Evolutionary conservation across 2,329 filamentous ascomycete genomes (phyloP), one percentile per base, ranked within the genome.

Genomic region (Nemania diffusa): DNA sequence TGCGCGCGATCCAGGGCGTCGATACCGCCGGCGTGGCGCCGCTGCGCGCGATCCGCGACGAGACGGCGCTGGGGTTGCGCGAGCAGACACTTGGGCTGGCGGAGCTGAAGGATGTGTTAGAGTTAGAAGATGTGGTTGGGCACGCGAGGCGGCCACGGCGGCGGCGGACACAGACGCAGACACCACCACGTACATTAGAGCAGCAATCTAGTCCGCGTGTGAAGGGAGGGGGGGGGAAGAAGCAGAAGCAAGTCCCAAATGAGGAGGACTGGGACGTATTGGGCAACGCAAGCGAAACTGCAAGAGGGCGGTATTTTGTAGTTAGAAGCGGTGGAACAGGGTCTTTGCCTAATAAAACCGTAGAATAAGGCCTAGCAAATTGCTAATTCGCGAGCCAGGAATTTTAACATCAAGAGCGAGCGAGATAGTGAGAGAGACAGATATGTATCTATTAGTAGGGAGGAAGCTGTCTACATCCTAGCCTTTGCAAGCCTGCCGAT

Each of bases 1-100:
- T 98, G n/a, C 90, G 88, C 68, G 88, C 93, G 69, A 90, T 98
- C 22, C 94, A 97, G 76, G 83, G 85, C 51, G 90, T 97, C 56
- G 87, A 97, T 78, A 94, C 93, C 0, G 80, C 84, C 0, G 89
- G 86, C 3, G 84, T 97, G 0, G 84, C 89, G 63, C 94, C 96
- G 0, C 81, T 99, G 50, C 85, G 88, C 57, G 90, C 91, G 51
- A 91, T 98, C 64, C 88, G 93, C 60, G 95, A 98, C 77, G 94
- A 96, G 81, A 92, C 92, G 1, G 73, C 76, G 1, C 79, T 79
- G 13, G 88, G 86, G 0, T 74, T 86, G 27, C 76, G 80, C 42
- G 88, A 89, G 69, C 84, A 85, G 52, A 87, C 87, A 4, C 83
- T 94, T 57, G 85, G 84, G 0, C 71, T 92, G 53, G 82, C 85